These are phyloP conservation scores for Xylaria palmicola DNA, from an alignment of 495 filamentous ascomycete genomes.

Conservation along the genomic window DNA sequence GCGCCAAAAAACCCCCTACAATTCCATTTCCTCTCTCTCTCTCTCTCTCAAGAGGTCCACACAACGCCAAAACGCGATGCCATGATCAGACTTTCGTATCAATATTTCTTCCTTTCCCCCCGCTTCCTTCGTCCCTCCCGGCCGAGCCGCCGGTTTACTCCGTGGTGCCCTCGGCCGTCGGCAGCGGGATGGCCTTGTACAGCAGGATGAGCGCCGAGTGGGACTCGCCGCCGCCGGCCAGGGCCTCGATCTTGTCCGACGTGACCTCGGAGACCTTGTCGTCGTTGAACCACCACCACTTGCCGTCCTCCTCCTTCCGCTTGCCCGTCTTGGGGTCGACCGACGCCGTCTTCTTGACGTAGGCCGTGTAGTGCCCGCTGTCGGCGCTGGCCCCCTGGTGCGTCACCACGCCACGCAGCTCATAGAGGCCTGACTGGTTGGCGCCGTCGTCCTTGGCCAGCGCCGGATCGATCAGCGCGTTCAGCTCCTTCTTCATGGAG, in stretches of 20 bases:
- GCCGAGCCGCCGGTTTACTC: conserved; percentile 17
- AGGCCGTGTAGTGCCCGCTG: conserved; percentile 96
- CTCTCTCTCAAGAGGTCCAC: too few species aligned
- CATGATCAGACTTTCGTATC: conserved; percentile 2
- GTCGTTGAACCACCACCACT: conserved; percentile 99
- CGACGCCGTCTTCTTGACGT: conserved; percentile 83
- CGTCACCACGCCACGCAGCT: conserved; percentile 92
- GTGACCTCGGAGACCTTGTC: conserved; percentile 95
- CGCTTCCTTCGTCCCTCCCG: neutral
- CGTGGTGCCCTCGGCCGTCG: conserved; percentile 44
- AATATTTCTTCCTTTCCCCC: conserved; percentile 10
- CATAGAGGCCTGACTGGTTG: conserved; percentile 91
- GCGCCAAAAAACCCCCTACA: conserved; percentile 1
- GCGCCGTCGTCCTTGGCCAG: conserved; percentile 73
- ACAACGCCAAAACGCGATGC: conserved; percentile 13
- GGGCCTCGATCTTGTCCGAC: conserved; percentile 81
- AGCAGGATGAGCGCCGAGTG: conserved; percentile 93
- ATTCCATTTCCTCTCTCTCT: neutral
- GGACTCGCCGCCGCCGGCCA: conserved; percentile 92
- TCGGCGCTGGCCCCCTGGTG: conserved; percentile 96
- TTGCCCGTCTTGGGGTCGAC: conserved; percentile 67
- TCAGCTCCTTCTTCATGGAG: conserved; percentile 79
- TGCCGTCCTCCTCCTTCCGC: conserved; percentile 76
- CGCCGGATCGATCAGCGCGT: conserved; percentile 67
- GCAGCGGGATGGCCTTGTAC: conserved; percentile 76